Evolutionary conservation across 129 eudicot species (phyloP).

Genomic region (Daucus carota): DH1_v3.0 NC_030386.2:21830501-21831000

Average conservation of each 20-base stretch:
- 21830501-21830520: neutral
- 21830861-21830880: conserved; percentile 29
- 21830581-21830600: conserved; percentile 63
- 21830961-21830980: conserved; percentile 38
- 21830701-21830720: neutral
- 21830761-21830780: conserved; percentile 29
- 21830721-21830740: conserved; percentile 46
- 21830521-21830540: conserved; percentile 5
- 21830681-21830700: neutral
- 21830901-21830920: conserved; percentile 19
- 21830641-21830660: neutral
- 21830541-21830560: conserved; percentile 12
- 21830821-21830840: conserved; percentile 22
- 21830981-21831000: conserved; percentile 38
- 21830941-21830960: conserved; percentile 34
- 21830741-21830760: conserved; percentile 39
- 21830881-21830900: conserved; percentile 38
- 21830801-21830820: conserved; percentile 37
- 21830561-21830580: conserved; percentile 92
- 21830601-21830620: conserved; percentile 47
- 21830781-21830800: conserved; percentile 27
- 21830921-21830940: conserved; percentile 43
- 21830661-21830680: neutral
- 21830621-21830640: neutral
- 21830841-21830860: conserved; percentile 30